phyloP scores from a whole-genome alignment of 1,284 basidiomycete genomes.

The Singerocomus inundabilis region DNA sequence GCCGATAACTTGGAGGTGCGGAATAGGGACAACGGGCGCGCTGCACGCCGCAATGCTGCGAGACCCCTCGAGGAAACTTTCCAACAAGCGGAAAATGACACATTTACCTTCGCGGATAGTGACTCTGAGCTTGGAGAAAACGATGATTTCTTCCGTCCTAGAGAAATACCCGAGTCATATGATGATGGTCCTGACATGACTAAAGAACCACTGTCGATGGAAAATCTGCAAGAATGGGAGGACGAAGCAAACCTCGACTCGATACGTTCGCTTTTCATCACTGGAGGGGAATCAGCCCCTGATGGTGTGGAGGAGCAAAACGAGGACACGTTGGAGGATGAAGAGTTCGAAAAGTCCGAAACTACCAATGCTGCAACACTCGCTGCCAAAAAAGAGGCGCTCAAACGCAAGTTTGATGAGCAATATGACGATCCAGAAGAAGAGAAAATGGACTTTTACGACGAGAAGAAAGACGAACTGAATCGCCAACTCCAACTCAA shows the following conservation, averaged over 20 bases:
- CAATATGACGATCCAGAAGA: constrained; percentile 91
- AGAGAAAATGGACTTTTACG: constrained; percentile 83
- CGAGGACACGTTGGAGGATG: constrained; percentile 41
- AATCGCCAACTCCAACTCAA: constrained; percentile 84
- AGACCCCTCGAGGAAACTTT: constrained; percentile 40
- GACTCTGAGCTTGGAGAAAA: constrained; percentile 71
- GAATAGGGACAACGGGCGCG: constrained; percentile 44
- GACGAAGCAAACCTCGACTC: constrained; percentile 84
- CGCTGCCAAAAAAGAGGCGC: constrained; percentile 84
- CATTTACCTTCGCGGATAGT: constrained; percentile 74
- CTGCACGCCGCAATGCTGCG: constrained; percentile 44
- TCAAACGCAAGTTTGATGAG: constrained; percentile 96
- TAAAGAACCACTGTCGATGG: constrained; percentile 53
- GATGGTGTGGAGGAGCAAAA: constrained; percentile 39
- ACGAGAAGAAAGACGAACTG: constrained; percentile 90
- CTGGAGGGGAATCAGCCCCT: constrained; percentile 51
- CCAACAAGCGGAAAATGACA: constrained; percentile 37
- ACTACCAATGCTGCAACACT: constrained; percentile 56
- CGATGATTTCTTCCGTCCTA: constrained; percentile 74
- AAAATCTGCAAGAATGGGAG: constrained; percentile 74
- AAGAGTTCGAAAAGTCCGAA: constrained; percentile 39
- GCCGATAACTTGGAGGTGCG: constrained; percentile 28
- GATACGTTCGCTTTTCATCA: constrained; percentile 90
- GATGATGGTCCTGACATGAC: constrained; percentile 70
- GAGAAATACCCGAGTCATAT: constrained; percentile 38